These are phyloP conservation scores for Datura wrightii DNA, from an alignment of 257 asterid genomes.

Conservation along the genomic window DNA sequence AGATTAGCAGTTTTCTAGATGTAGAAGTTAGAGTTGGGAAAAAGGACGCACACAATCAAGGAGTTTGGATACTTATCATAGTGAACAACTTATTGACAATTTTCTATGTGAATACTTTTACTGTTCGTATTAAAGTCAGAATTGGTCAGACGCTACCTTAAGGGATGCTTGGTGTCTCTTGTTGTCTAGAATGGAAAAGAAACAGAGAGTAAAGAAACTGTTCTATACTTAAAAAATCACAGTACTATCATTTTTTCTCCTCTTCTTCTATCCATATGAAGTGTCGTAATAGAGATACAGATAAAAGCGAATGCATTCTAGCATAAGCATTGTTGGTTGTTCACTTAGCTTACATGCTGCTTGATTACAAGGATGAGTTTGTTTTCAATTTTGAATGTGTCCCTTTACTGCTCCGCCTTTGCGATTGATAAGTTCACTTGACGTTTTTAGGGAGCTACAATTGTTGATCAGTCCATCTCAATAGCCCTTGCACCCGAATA, in stretches of 20 bases:
- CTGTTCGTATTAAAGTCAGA: background rate
- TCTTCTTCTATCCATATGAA: slow-evolving; percentile 16
- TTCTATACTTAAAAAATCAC: background rate
- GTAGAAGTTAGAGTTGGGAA: background rate
- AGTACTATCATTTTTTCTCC: background rate
- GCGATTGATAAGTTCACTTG: background rate
- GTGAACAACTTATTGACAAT: background rate
- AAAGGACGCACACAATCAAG: background rate
- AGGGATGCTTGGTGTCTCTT: background rate
- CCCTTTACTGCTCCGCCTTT: background rate
- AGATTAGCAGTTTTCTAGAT: background rate
- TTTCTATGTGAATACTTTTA: background rate
- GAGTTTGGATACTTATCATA: background rate
- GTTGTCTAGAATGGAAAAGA: background rate
- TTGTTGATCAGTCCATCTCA: slow-evolving; percentile 65
- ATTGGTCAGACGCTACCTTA: background rate
- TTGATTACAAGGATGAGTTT: background rate
- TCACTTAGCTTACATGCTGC: background rate
- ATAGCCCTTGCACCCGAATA: slow-evolving; percentile 55
- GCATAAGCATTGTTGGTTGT: background rate
- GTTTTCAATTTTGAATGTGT: background rate
- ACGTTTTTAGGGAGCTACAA: slow-evolving; percentile 63
- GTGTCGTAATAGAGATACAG: background rate
- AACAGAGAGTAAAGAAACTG: background rate
- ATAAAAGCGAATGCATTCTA: background rate